These are phyloP conservation scores for Penicillium mononematosum DNA, from an alignment of 495 filamentous ascomycete genomes.

Conservation along the genomic window DNA sequence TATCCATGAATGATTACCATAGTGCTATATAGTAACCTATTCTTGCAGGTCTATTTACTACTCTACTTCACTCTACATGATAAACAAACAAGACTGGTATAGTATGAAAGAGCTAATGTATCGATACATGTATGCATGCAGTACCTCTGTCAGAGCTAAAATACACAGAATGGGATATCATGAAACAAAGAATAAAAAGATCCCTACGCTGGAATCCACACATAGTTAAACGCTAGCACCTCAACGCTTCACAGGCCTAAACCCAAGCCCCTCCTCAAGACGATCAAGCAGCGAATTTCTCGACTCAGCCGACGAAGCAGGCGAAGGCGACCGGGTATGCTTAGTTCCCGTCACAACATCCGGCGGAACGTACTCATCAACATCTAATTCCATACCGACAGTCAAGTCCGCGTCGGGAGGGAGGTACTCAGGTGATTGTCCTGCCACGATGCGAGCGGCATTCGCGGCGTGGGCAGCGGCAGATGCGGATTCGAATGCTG, in stretches of 20 bases:
- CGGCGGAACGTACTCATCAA: neutral
- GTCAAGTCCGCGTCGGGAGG: neutral
- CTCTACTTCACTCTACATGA: neutral
- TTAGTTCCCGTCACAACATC: neutral
- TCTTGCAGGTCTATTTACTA: neutral
- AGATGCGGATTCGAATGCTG: neutral
- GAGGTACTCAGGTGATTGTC: neutral
- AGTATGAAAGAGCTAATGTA: neutral
- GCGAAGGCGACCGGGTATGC: conserved; percentile 18
- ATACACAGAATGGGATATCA: neutral
- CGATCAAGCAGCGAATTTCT: conserved; percentile 31
- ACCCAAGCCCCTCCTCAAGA: conserved; percentile 25
- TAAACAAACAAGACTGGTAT: neutral
- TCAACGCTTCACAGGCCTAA: conserved; percentile 1
- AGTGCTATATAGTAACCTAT: neutral
- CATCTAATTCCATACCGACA: neutral
- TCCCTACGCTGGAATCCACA: neutral
- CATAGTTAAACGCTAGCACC: neutral
- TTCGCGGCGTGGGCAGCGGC: neutral
- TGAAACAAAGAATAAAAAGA: neutral
- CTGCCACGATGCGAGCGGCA: neutral
- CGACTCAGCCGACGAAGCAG: conserved; percentile 21
- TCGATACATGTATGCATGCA: neutral
- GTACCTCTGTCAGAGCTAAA: neutral
- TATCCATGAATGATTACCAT: neutral